Evolutionary conservation across 164 flowering plant genomes (phyloP), one percentile per base, ranked within the genome.

Genomic region (Pachysandra terminalis): DNA sequence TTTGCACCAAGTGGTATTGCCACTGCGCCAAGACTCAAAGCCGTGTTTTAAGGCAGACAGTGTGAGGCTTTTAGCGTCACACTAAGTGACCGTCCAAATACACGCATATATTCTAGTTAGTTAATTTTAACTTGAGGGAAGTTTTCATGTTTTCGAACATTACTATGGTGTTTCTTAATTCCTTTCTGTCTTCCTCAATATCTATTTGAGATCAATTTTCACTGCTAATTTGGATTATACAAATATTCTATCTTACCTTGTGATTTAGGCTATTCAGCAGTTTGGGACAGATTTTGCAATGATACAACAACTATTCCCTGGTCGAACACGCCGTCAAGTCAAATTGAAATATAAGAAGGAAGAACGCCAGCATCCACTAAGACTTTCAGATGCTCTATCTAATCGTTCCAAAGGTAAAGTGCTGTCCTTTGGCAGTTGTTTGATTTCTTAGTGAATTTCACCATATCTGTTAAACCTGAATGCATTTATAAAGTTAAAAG

Each of bases 261-360:
- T 54, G 35, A 19, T 58, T 58, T 55, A 90, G 91, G 91, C 79
- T 25, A 61, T 90, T 57, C 80, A 70, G 66, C 86, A 90, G 73
- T 88, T 86, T 78, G 96, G 96, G 27, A 74, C 89, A 12, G 88
- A 90, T 76, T 81, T 95, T 62, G 81, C 90, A 28, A 84, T 92
- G 90, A 88, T 92, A 68, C 87, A 83, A 71, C 87, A 85, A 71
- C 88, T 90, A 56, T 95, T 92, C 64, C 98, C 97, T 72, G 87
- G 81, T 37, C 82, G 90, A 55, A 78, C 88, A 35, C 88, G 97
- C 8, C 72, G 75, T 57, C 95, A 92, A 73, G 72, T 92, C 59
- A 89, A 84, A 78, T 64, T 79, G 64, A 95, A 95, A 67, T 90
- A 66, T 75, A 90, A 90, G 78, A 87, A 84, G 72, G 98, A 95